Conservation (phyloP, 192 early-diverging fungal genomes). For the Funneliformis geosporum region DNA sequence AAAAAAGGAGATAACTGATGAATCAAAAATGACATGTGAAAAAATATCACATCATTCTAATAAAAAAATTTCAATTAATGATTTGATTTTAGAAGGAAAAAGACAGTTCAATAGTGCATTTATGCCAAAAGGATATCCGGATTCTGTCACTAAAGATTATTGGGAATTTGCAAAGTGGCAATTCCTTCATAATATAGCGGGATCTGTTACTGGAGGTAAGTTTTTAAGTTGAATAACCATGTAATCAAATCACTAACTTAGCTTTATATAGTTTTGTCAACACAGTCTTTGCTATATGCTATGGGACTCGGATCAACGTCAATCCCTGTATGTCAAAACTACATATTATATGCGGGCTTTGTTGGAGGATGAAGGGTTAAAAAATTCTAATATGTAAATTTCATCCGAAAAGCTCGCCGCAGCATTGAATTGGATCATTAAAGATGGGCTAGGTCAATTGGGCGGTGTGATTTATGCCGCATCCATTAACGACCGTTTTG, state of each 20-base stretch:
- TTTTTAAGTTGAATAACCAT: constrained; percentile 27
- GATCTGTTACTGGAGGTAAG: constrained; percentile 70
- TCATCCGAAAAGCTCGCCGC: constrained; percentile 58
- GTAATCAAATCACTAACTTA: neutral
- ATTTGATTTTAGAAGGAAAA: constrained; percentile 10
- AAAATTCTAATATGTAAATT: neutral
- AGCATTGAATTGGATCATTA: constrained; percentile 89
- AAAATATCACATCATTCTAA: neutral
- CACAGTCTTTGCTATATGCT: constrained; percentile 82
- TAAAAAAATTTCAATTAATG: constrained; percentile 13
- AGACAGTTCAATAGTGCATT: constrained; percentile 50
- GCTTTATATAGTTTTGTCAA: constrained; percentile 64
- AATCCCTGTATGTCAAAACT: constrained; percentile 47
- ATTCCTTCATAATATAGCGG: constrained; percentile 75
- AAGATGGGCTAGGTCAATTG: constrained; percentile 85
- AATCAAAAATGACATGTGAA: neutral
- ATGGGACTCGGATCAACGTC: constrained; percentile 78
- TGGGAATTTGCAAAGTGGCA: constrained; percentile 75
- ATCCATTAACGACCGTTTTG: constrained; percentile 72
- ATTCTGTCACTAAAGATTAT: constrained; percentile 75
- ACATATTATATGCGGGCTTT: neutral
- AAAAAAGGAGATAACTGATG: neutral
- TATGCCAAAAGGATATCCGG: constrained; percentile 74
- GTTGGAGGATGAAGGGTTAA: neutral
- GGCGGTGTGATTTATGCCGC: constrained; percentile 85